Evolutionary conservation across 129 eudicot species (phyloP).

Genomic region (Glebionis coronaria): DNA sequence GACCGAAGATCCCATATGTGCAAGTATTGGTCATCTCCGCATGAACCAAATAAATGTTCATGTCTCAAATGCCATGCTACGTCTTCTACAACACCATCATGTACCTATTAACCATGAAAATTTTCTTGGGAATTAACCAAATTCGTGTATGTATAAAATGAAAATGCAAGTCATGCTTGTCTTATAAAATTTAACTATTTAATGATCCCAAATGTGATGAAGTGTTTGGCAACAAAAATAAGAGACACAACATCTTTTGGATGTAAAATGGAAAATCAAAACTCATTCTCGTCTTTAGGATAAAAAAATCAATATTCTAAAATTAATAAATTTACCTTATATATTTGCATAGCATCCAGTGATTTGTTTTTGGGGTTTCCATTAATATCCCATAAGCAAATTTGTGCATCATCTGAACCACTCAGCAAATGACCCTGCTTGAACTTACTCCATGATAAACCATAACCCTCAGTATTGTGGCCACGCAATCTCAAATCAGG

Average conservation of each 20-base stretch:
- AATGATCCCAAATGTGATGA: not conserved
- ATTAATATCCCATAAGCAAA: constrained; percentile 93
- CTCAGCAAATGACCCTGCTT: constrained; percentile 88
- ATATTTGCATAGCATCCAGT: constrained; percentile 83
- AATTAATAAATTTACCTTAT: constrained; percentile 47
- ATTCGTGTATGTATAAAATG: constrained; percentile 10
- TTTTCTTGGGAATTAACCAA: not conserved
- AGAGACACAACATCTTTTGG: not conserved
- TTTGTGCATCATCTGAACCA: constrained; percentile 98
- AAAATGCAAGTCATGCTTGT: not conserved
- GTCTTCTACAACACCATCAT: constrained; percentile 97
- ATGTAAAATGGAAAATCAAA: not conserved
- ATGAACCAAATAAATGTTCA: constrained; percentile 91
- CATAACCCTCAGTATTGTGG: constrained; percentile 88
- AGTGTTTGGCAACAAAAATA: not conserved
- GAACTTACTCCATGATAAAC: constrained; percentile 92
- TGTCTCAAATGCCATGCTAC: constrained; percentile 99
- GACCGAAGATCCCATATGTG: constrained; percentile 88
- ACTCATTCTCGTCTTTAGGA: not conserved
- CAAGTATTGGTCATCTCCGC: constrained; percentile 92
- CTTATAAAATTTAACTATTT: not conserved
- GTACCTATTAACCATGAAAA: constrained; percentile 46
- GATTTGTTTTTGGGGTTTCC: constrained; percentile 76
- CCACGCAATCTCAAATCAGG: constrained; percentile 95
- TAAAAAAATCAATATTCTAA: no score